Conservation (phyloP, 352 stramenopile species). For the Pythium chondricola region DNA sequence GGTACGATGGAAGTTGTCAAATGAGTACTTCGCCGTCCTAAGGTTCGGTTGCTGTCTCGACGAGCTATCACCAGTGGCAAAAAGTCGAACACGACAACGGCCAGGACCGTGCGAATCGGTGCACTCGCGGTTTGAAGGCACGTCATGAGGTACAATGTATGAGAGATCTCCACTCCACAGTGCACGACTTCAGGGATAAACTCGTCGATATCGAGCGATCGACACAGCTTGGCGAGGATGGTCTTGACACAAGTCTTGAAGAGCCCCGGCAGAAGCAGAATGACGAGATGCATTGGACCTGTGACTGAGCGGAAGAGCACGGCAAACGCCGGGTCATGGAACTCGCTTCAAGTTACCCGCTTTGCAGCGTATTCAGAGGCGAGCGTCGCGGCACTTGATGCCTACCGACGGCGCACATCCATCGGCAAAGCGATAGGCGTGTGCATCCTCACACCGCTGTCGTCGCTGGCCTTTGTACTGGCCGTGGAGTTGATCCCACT, state of each 20-base stretch:
- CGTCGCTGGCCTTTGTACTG: too few relatives aligned
- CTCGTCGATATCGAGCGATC: not conserved
- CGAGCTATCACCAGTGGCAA: too few relatives aligned
- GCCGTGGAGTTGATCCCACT: too few relatives aligned
- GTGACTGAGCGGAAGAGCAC: not conserved
- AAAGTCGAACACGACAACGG: not conserved
- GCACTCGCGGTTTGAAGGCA: constrained; percentile 2
- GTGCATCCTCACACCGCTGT: too few relatives aligned
- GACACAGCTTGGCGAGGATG: not conserved
- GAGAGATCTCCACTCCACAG: not conserved
- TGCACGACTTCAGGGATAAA: not conserved
- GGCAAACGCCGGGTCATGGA: not conserved
- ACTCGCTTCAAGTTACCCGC: too few relatives aligned
- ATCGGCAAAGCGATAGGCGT: too few relatives aligned
- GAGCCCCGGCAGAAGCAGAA: not conserved
- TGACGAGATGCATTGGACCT: not conserved
- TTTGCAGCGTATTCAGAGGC: too few relatives aligned
- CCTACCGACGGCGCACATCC: too few relatives aligned
- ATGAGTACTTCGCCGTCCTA: too few relatives aligned
- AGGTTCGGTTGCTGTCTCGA: too few relatives aligned
- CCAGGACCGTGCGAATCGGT: not conserved
- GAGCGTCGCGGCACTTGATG: too few relatives aligned
- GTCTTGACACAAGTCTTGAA: not conserved
- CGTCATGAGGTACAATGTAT: not conserved
- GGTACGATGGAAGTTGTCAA: too few relatives aligned